Evolutionary conservation across 2,329 filamentous ascomycete species (phyloP), one percentile per base, ranked within the genome.

Genomic region (Stagonosporopsis tanaceti): DNA sequence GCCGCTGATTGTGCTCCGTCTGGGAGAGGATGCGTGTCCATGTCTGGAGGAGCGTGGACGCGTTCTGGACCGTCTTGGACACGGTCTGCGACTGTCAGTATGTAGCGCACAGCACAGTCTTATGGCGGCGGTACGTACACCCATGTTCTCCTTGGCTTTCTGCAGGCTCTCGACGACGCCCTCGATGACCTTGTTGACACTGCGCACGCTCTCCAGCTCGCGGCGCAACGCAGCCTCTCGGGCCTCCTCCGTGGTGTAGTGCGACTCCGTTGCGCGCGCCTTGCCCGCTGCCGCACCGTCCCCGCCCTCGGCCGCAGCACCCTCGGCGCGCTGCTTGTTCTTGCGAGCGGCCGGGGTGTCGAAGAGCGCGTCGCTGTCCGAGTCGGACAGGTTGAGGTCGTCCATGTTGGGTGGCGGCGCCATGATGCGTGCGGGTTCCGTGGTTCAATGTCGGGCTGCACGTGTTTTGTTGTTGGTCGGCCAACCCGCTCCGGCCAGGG

Each of bases 21-120:
- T 99, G 95, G 6, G 92, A 95, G 12, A 99, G 85, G 64, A 99
- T 97, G 50, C 93, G 89, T 8, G 93, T 96, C 94, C 94, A 99
- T 15, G 93, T 96, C 69, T 96, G 93, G 30, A 99, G 87, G 14
- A 99, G 85, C 1, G 90, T 91, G 14, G 93, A 96, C 3, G 95
- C 93, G 53, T 93, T 94, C 64, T 85, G 85, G 39, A 98, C 93
- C 3, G 95, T 97, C 60, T 85, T 85, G 51, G 90, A 90, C 34
- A 98, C 93, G 24, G 90, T 96, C 90, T 91, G 61, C 30, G 69
- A 59, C 42, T 25, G 34, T 55, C 27, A 47, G 54, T 24, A 41
- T 27, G 30, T 9, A 8, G 46, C 14, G 15, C 15, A 27, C 22
- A 17, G n/a, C 9, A 32, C 12, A 4, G 30, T 17, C 4, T 2